Percentiles rank a stretch among this genome's conserved stretches.
Conservation (phyloP, 2,329 filamentous ascomycete genomes). For the Stagonosporopsis chrysanthemi region DNA sequence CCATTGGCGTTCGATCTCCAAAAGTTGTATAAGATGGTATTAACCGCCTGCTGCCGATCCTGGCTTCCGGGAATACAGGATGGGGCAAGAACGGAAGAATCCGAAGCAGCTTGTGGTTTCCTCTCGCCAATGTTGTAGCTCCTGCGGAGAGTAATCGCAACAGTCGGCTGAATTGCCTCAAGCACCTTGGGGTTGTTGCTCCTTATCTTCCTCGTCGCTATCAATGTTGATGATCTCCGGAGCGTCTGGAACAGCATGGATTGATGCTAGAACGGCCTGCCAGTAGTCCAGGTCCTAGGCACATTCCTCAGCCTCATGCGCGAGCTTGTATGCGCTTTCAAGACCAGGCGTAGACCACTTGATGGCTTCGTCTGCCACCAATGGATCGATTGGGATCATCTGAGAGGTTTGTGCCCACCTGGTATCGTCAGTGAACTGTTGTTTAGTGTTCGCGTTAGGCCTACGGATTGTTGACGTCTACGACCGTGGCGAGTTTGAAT, state of each 20-base stretch:
- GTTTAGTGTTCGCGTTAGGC: neutral
- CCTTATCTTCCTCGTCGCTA: neutral
- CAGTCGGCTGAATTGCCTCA: neutral
- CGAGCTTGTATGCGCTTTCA: constrained; percentile 20
- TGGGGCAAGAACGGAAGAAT: no score
- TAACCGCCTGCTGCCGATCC: no score
- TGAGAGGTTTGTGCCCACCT: constrained; percentile 34
- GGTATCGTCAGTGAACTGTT: constrained; percentile 3
- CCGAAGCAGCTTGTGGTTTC: no score
- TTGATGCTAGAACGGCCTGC: constrained; percentile 8
- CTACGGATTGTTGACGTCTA: neutral
- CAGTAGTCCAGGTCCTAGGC: constrained; percentile 21
- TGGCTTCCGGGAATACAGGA: no score
- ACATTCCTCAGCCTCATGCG: neutral
- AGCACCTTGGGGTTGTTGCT: constrained; percentile 2
- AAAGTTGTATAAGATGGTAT: no score
- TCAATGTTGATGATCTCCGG: neutral
- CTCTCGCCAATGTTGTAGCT: no score
- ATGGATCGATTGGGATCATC: constrained; percentile 24
- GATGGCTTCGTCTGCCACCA: neutral
- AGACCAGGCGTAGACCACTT: constrained; percentile 17
- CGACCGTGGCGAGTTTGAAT: neutral
- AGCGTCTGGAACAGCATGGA: no score
- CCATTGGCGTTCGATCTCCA: no score
- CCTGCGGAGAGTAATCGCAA: no score